phyloP scores from a whole-genome alignment of 805 yeast species.

The Yarrowia yakushimensis region DNA sequence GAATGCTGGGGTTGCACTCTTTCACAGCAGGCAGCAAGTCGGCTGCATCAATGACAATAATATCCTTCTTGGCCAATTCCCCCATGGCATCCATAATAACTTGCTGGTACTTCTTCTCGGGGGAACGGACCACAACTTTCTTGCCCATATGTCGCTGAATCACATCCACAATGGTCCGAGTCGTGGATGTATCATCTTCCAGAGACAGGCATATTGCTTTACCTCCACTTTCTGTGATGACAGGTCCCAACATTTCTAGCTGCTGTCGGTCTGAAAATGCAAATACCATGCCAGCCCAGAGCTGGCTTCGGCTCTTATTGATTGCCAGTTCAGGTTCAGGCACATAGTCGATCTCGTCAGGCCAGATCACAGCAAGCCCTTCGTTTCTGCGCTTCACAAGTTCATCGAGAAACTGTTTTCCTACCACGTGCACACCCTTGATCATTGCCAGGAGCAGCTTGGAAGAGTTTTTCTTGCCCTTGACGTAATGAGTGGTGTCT shows the following conservation, averaged over 20 bases:
- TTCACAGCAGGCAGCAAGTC: constrained; percentile 6
- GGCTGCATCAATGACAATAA: neutral
- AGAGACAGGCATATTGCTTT: neutral
- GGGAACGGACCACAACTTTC: neutral
- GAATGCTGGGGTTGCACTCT: neutral
- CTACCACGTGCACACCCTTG: constrained; percentile 36
- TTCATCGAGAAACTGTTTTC: constrained; percentile 31
- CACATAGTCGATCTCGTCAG: constrained; percentile 32
- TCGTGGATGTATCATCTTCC: constrained; percentile 3
- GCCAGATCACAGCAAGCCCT: constrained; percentile 28
- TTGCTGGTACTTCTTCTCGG: constrained; percentile 4
- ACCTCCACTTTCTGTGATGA: constrained; percentile 36
- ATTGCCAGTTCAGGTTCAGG: constrained; percentile 29
- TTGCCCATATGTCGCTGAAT: neutral
- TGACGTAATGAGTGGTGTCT: constrained; percentile 35
- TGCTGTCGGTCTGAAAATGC: constrained; percentile 33
- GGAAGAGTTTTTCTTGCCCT: constrained; percentile 33
- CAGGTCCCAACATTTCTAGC: constrained; percentile 31
- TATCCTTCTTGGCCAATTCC: neutral
- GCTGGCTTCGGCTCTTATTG: constrained; percentile 29
- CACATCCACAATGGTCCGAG: neutral
- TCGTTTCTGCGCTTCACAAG: constrained; percentile 27
- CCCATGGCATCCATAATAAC: neutral
- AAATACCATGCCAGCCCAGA: constrained; percentile 35
- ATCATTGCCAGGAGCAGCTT: constrained; percentile 39